These are phyloP conservation scores for Penstemon eatonii DNA, from an alignment of 257 asterid genomes.

Conservation along the genomic window DNA sequence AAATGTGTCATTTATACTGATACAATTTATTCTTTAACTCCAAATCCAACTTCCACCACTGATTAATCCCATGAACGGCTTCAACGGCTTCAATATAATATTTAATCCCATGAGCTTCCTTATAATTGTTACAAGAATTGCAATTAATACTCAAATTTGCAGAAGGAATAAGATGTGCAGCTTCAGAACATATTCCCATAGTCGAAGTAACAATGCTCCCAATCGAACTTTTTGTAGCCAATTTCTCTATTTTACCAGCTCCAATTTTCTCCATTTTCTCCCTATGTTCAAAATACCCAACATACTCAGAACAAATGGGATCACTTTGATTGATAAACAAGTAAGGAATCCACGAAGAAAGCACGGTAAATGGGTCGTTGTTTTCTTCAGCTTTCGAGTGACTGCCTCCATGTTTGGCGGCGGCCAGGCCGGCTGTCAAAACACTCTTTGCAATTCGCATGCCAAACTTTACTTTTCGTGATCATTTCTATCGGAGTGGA, in stretches of 20 bases:
- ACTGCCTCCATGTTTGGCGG: slow-evolving; percentile 34
- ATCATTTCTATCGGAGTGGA: slow-evolving; percentile 61
- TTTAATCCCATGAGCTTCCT: slow-evolving; percentile 53
- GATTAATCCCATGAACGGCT: slow-evolving; percentile 62
- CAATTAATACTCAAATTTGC: slow-evolving; percentile 51
- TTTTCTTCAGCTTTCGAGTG: slow-evolving; percentile 7
- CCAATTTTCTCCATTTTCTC: slow-evolving; percentile 62
- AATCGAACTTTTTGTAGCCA: slow-evolving; percentile 63
- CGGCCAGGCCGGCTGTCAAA: slow-evolving; percentile 59
- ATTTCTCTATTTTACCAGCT: slow-evolving; percentile 49
- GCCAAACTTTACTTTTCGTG: slow-evolving; percentile 48
- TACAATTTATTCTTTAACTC: slow-evolving; percentile 36
- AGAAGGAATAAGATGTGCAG: slow-evolving; percentile 68
- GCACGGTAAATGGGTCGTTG: slow-evolving; percentile 32
- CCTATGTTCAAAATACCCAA: slow-evolving; percentile 64
- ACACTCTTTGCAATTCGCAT: slow-evolving; percentile 51
- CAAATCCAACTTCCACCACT: slow-evolving; percentile 70
- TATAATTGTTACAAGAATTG: slow-evolving; percentile 24
- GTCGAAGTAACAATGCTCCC: slow-evolving; percentile 45
- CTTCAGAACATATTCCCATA: slow-evolving; percentile 48
- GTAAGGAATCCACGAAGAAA: slow-evolving; percentile 73
- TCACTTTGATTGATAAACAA: slow-evolving; percentile 60
- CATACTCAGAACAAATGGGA: slow-evolving; percentile 63
- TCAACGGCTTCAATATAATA: neutral
- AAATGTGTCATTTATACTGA: slow-evolving; percentile 29